Percentiles rank a stretch among this genome's conserved stretches.
These are phyloP conservation scores for Botryotinia calthae DNA, from an alignment of 2,329 filamentous ascomycete species.

Conservation along the genomic window DNA sequence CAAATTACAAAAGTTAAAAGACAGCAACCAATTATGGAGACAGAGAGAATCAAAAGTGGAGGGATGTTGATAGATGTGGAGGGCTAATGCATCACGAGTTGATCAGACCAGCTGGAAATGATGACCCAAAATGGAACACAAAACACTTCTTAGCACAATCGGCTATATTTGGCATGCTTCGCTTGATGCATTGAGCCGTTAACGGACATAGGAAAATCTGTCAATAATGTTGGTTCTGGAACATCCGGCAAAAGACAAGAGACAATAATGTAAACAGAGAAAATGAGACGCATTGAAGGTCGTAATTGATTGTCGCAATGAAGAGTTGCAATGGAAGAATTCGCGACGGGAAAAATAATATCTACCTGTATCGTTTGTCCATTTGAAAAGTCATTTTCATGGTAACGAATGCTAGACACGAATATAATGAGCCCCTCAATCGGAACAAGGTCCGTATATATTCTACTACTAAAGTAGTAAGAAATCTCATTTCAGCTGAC, in stretches of 20 bases:
- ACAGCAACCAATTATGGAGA: conserved; percentile 34
- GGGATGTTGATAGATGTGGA: conserved; percentile 36
- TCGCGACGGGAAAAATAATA: background rate
- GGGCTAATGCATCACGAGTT: conserved; percentile 34
- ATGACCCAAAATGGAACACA: conserved; percentile 37
- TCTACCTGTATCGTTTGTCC: background rate
- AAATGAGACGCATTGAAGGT: background rate
- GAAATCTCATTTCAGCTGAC: background rate
- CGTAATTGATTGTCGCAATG: background rate
- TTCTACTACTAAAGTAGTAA: conserved; percentile 14
- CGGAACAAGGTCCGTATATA: background rate
- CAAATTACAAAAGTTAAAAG: conserved; percentile 30
- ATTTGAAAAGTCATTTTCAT: background rate
- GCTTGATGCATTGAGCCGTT: conserved; percentile 31
- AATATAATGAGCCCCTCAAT: background rate
- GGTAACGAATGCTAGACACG: background rate
- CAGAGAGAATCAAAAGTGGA: conserved; percentile 37
- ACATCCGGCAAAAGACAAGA: conserved; percentile 2
- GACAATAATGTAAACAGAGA: background rate
- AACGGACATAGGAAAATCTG: conserved; percentile 31
- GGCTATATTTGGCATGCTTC: conserved; percentile 26
- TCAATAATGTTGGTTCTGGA: background rate
- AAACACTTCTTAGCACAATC: conserved; percentile 27
- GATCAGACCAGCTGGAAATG: conserved; percentile 33
- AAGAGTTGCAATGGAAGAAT: background rate